Evolutionary conservation across 192 early-diverging fungal species (phyloP), one percentile per base, ranked within the genome.

Genomic region (Backusella tuberculispora): DNA sequence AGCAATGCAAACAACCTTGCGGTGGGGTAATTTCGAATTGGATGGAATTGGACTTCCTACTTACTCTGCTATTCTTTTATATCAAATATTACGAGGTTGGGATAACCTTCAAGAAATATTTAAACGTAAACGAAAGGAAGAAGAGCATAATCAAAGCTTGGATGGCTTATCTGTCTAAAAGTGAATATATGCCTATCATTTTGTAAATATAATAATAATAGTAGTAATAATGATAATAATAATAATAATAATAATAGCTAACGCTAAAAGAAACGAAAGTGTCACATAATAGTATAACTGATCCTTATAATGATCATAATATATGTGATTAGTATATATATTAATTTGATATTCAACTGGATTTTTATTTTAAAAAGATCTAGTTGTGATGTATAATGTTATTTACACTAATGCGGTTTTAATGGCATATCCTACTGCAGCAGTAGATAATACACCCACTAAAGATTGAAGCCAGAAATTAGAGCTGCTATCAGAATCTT

Each of bases 1-100:
- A 12, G 78, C 84, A 4, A 85, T 85, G 84, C 78, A 78, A 19
- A 48, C 76, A 14, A 71, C 78, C 14, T 56, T 83, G 43, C 44
- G 81, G 40, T 80, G 83, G 63, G 78, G 80, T 60, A 76, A 72
- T 29, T 72, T 85, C 50, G 74, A 85, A 56, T 69, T 85, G 24
- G 84, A 85, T 53, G 84, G 84, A 15, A 85, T 85, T 79, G 84
- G 84, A 45, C 71, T 81, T 29, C 75, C 80, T 21, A 84, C 84
- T 0, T 77, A 74, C 21, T 53, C 63, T 43, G 80, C 76, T 15
- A 76, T 85, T 48, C 65, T 85, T 19, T 64, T 85, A 50, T 77
- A 80, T 67, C 81, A 83, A 63, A 15, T 83, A 7, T 47, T 83
- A 44, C 70, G 79, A 29, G 78, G 76, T 6, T 46, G 24, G 45